phyloP scores from a whole-genome alignment of 768 basidiomycete genomes.

The Xanthoconium purpureum region DNA sequence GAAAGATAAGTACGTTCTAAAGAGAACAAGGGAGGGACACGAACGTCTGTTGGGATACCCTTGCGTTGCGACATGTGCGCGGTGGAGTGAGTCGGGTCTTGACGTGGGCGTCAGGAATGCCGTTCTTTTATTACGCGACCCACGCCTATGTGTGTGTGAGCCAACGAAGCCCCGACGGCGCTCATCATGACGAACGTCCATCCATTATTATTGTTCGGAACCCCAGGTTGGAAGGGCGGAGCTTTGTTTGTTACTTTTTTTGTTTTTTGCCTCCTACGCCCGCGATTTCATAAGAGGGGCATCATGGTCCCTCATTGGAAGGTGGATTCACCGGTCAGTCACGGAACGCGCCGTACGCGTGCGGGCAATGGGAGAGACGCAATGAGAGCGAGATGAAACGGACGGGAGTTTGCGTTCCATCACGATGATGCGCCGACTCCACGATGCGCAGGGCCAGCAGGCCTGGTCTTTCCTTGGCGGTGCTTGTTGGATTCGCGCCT shows the following conservation, averaged over 20 bases:
- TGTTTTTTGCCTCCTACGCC: background rate
- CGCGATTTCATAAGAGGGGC: conserved; percentile 7
- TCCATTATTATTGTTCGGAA: conserved; percentile 8
- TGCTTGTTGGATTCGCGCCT: conserved; percentile 18
- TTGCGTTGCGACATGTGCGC: conserved; percentile 25
- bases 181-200: conserved; percentile 1
- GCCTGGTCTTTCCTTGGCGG: background rate
- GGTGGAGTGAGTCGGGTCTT: conserved; percentile 10
- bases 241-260: background rate
- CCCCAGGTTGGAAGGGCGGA: background rate
- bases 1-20: conserved; percentile 3
- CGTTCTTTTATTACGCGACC: conserved; percentile 19
- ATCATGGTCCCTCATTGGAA: too few species aligned
- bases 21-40: conserved; percentile 6
- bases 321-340: conserved; percentile 9
- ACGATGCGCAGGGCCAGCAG: conserved; percentile 26
- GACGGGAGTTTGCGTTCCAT: background rate
- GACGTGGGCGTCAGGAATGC: conserved; percentile 4
- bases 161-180: conserved; percentile 22
- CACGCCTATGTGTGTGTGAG: conserved; percentile 6
- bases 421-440: conserved; percentile 5
- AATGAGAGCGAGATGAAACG: conserved; percentile 20
- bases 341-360: conserved; percentile 14
- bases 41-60: conserved; percentile 11
- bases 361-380: background rate